These are phyloP conservation scores for Sphagnum tenellum DNA, from an alignment of 225 moss, liverwort and hornwort genomes.

Conservation along the genomic window DNA sequence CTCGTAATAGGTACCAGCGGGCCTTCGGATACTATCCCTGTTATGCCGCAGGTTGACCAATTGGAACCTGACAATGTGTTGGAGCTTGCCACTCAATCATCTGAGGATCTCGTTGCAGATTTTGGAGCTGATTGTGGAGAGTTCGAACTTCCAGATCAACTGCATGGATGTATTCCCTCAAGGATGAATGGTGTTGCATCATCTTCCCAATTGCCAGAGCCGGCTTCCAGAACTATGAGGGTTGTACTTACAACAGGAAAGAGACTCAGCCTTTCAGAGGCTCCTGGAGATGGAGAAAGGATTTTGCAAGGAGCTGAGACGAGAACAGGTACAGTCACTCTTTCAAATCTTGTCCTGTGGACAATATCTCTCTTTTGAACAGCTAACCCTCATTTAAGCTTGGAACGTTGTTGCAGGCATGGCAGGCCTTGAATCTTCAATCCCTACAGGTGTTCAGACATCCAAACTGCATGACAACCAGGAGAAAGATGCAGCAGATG, in stretches of 20 bases:
- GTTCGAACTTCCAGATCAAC: conserved; percentile 7
- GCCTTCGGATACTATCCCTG: background rate
- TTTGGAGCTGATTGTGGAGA: conserved; percentile 34
- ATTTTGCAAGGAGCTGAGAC: conserved; percentile 9
- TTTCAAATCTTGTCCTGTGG: no score
- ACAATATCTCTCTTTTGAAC: no score
- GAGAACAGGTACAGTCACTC: conserved; percentile 12
- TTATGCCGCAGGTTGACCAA: background rate
- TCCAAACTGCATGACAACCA: no score
- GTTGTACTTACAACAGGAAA: conserved; percentile 30
- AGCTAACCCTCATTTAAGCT: no score
- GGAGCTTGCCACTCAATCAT: conserved; percentile 28
- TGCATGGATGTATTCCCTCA: conserved; percentile 8
- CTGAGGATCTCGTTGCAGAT: conserved; percentile 26
- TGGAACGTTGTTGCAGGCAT: no score
- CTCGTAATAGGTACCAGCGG: no score
- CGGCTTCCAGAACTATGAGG: conserved; percentile 36
- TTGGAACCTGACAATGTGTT: conserved; percentile 36
- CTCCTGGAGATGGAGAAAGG: conserved; percentile 6
- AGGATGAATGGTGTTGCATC: conserved; percentile 9
- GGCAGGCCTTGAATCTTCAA: no score
- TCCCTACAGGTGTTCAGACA: no score
- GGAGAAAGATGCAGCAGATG: no score
- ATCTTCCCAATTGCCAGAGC: conserved; percentile 12
- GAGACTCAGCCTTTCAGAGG: conserved; percentile 12